phyloP scores from a whole-genome alignment of 805 yeast genomes.

The Ogataea henricii region DNA sequence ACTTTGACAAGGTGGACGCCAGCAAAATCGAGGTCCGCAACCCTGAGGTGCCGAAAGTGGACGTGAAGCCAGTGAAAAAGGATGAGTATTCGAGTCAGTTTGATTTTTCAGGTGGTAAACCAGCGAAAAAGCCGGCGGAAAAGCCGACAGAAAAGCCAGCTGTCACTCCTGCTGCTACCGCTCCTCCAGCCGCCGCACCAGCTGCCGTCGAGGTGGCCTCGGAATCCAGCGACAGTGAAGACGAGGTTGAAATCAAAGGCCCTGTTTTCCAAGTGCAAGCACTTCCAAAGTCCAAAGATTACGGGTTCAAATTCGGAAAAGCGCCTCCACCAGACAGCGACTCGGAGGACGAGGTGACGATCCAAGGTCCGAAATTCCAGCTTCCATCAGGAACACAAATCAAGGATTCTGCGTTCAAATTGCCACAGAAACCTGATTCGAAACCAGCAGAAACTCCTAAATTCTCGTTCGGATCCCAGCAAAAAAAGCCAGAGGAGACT shows the following conservation, averaged over 20 bases:
- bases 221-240: constrained; percentile 21
- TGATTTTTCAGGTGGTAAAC: neutral
- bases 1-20: constrained; percentile 42
- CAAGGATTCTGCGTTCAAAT: constrained; percentile 34
- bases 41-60: constrained; percentile 27
- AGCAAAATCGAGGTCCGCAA: constrained; percentile 28
- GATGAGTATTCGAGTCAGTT: constrained; percentile 1
- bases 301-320: constrained; percentile 51
- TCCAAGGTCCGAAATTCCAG: constrained; percentile 73
- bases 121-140: neutral
- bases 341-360: constrained; percentile 62
- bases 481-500: constrained; percentile 4
- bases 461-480: neutral
- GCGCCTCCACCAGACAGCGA: constrained; percentile 41
- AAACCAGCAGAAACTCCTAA: constrained; percentile 16
- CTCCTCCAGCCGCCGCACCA: neutral
- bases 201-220: constrained; percentile 1
- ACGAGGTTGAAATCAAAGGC: constrained; percentile 40
- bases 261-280: constrained; percentile 57
- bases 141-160: neutral
- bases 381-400: constrained; percentile 41
- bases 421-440: constrained; percentile 14
- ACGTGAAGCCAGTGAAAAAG: constrained; percentile 18
- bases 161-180: neutral
- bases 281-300: constrained; percentile 50